Base-by-base conservation (phyloP, 805 yeast genomes). In the Kockiozyma suomiensis region DNA sequence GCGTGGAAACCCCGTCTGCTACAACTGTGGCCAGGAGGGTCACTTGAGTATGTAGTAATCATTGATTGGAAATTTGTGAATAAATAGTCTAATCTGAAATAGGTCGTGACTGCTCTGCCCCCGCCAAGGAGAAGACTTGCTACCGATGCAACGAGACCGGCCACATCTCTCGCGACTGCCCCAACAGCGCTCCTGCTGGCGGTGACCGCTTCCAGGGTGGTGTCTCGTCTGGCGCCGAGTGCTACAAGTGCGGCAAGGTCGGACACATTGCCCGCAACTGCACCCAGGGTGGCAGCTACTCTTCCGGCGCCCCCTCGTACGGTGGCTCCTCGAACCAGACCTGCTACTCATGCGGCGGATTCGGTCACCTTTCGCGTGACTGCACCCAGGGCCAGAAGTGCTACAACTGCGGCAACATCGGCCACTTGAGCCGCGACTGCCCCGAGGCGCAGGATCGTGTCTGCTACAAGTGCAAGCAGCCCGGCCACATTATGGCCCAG, bases 241-340 rank as follows among this genome's bases (percentile, higher is more conserved):
- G 97, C 78, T 91, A 90, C 82, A 88, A 91, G 66, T 91, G 97
- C 40, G 96, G 97, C 70, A 86, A 87, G 78, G 79, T 83, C 65
- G 97, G 97, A 58, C 97, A 92, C 80, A 85, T 90, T 72, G 88
- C 96, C 59, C 88, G 85, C 76, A 91, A 87, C 69, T 90, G 97
- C 77, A 76, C 81, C 65, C 78, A 79, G 68, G 72, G 79, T 78
- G 70, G 76, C 50, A 61, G 41, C 43, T 48, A 56, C 67, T 55
- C 68, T 72, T 48, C 58, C 59, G 55, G 64, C 38, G n/a, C n/a
- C n/a, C 87, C 86, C 85, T 87, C 85, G 77, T 87, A 93, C 75
- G 93, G 94, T 71, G 93, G 92, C 68, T 88, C 92, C 73, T 88
- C 88, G 84, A 93, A 88, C 78, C 81, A 84, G 72, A 89, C 88